Evolutionary conservation across 306 rosid species (phyloP), one percentile per base, ranked within the genome.

Genomic region (Casuarina glauca): DNA sequence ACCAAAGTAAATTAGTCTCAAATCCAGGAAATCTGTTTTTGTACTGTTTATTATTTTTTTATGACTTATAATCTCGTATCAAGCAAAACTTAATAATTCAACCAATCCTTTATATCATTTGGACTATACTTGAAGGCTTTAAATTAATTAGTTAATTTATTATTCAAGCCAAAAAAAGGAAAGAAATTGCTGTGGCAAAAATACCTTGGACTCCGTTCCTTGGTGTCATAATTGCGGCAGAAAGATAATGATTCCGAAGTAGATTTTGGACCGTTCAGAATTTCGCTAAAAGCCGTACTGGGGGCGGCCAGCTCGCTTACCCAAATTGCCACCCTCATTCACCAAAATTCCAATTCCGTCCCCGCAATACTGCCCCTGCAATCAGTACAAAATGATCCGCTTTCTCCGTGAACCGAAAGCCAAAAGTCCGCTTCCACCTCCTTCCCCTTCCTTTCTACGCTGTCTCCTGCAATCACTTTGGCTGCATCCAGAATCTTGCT

Each of bases 351-450:
- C 82, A 16, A 20, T 11, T 68, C 36, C 32, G 6, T 68, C 75
- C 72, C 79, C 11, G 46, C 41, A 41, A 35, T 1, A 0, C 45
- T 26, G 32, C 32, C 32, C 32, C 32, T 26, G 32, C 0, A 0
- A 36, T 26, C 26, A 3, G 38, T 39, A 16, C 70, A 54, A 20
- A 48, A 68, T 35, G 74, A 78, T 78, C 76, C 80, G 80, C 61
- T 61, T 53, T 44, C 54, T 69, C 10, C 9, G 76, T 54, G 39
- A 10, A 53, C 70, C 8, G 5, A 54, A 17, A 10, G 12, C 32
- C 32, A 26, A 26, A 5, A 2, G 41, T 26, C 16, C 26, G 2
- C 10, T 16, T 16, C 35, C 70, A 17, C 2, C 36, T 38, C 41
- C 6, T 76, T 9, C 32, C 17, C 39, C 69, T 54, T 48, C 38